These are phyloP conservation scores for Eucommia ulmoides DNA, from an alignment of 257 asterid species.

Conservation along the genomic window DNA sequence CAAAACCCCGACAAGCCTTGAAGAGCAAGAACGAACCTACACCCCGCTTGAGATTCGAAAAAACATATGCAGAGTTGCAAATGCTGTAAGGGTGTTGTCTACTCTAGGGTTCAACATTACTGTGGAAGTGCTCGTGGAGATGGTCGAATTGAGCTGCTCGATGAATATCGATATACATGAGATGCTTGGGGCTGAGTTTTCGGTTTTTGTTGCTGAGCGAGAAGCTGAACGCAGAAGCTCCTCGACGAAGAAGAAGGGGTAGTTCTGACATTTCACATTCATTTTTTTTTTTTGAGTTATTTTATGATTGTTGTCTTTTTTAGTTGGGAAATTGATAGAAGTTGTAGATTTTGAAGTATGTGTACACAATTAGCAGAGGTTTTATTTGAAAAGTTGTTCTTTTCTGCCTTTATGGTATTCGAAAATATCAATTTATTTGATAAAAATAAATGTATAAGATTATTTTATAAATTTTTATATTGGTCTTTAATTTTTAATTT, in stretches of 20 bases:
- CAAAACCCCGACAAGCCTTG: conserved; percentile 12
- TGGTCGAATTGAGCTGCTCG: conserved; percentile 36
- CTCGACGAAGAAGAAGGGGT: conserved; percentile 32
- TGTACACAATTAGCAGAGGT: too few species aligned
- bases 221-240: conserved; percentile 61
- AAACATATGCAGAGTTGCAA: conserved; percentile 67
- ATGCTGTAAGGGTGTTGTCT: conserved; percentile 67
- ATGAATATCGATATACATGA: conserved; percentile 56
- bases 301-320: too few species aligned
- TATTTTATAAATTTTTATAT: too few species aligned
- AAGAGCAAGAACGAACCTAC: conserved; percentile 28
- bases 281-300: too few species aligned
- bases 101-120: conserved; percentile 62
- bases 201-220: conserved; percentile 74
- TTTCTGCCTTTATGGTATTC: too few species aligned
- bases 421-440: too few species aligned
- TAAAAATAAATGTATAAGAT: too few species aligned
- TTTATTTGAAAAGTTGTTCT: too few species aligned
- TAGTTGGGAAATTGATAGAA: too few species aligned
- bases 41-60: conserved; percentile 53
- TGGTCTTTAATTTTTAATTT: too few species aligned
- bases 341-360: too few species aligned
- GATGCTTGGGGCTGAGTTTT: conserved; percentile 86
- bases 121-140: conserved; percentile 39
- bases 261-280: neutral